Evolutionary conservation across 768 basidiomycete genomes (phyloP).

Genomic region (Termitomyces bulborhizus): DNA sequence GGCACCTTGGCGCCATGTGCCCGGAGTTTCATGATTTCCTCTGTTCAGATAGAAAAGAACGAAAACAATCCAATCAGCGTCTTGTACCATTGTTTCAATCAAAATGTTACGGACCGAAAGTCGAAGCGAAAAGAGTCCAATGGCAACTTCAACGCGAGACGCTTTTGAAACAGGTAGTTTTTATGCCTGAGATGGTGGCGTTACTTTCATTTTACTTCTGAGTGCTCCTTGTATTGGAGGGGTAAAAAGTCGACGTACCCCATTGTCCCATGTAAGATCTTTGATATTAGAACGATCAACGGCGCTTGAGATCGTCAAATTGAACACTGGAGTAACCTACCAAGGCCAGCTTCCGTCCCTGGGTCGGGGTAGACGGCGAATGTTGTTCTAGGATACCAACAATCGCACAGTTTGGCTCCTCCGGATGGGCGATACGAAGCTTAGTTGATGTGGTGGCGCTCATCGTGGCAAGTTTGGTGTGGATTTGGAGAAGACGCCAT

Average conservation of each 20-base stretch:
- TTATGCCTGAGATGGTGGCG: constrained; percentile 54
- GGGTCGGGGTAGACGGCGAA: constrained; percentile 39
- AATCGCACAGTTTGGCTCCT: constrained; percentile 35
- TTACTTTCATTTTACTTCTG: constrained; percentile 15
- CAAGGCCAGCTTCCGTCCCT: constrained; percentile 58
- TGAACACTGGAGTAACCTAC: constrained; percentile 31
- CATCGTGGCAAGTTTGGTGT: constrained; percentile 9
- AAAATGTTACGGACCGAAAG: constrained; percentile 55
- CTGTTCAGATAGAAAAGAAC: constrained; percentile 28
- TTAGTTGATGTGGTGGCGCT: constrained; percentile 39
- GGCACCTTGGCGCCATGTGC: constrained; percentile 56
- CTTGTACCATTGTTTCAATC: not conserved
- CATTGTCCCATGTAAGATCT: constrained; percentile 79
- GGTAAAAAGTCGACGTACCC: constrained; percentile 45
- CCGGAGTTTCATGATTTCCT: constrained; percentile 73
- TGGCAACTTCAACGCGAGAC: constrained; percentile 56
- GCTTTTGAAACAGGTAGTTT: constrained; percentile 78
- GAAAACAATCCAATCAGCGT: not conserved
- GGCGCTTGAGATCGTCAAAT: constrained; percentile 4
- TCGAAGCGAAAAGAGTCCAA: constrained; percentile 84
- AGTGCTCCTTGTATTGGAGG: constrained; percentile 17
- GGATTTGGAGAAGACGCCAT: not conserved
- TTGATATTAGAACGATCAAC: constrained; percentile 11
- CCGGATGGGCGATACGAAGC: constrained; percentile 45
- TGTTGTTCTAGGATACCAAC: constrained; percentile 62